Conservation (phyloP, 2,329 filamentous ascomycete genomes). For the Gnomoniopsis sp. region DNA sequence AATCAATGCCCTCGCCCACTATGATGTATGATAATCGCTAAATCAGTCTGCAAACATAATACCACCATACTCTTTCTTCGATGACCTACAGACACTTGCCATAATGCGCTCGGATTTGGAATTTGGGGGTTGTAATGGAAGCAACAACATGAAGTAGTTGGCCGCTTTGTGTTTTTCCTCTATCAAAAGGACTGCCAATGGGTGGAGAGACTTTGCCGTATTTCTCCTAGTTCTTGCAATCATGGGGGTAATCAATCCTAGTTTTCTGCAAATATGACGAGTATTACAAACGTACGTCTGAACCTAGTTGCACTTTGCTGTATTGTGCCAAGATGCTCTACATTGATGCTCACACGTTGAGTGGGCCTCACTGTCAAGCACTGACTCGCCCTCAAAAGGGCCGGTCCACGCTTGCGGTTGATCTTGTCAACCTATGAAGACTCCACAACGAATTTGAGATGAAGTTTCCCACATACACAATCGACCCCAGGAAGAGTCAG, state of each 20-base stretch:
- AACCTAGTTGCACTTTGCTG: too few species aligned
- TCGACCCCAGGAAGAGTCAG: too few species aligned
- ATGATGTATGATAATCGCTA: conserved; percentile 5
- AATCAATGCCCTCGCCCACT: background rate
- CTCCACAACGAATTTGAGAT: too few species aligned
- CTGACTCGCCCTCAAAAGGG: too few species aligned
- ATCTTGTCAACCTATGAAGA: too few species aligned
- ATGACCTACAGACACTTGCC: background rate
- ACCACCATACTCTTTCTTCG: background rate
- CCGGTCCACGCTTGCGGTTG: too few species aligned
- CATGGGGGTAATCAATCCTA: background rate
- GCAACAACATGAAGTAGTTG: background rate
- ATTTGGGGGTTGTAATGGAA: background rate
- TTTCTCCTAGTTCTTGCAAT: background rate
- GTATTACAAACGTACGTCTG: background rate
- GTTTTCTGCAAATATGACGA: background rate
- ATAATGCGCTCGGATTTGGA: background rate
- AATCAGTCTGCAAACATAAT: background rate
- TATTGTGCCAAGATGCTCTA: too few species aligned
- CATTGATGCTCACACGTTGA: too few species aligned
- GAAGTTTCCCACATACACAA: too few species aligned
- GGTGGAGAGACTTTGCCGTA: background rate
- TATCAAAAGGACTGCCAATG: background rate
- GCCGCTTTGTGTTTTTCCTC: background rate
- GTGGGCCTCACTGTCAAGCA: too few species aligned